Evolutionary conservation across 495 filamentous ascomycete genomes (phyloP), one percentile per base, ranked within the genome.

Genomic region (Staphylotrichum longicolle): DNA sequence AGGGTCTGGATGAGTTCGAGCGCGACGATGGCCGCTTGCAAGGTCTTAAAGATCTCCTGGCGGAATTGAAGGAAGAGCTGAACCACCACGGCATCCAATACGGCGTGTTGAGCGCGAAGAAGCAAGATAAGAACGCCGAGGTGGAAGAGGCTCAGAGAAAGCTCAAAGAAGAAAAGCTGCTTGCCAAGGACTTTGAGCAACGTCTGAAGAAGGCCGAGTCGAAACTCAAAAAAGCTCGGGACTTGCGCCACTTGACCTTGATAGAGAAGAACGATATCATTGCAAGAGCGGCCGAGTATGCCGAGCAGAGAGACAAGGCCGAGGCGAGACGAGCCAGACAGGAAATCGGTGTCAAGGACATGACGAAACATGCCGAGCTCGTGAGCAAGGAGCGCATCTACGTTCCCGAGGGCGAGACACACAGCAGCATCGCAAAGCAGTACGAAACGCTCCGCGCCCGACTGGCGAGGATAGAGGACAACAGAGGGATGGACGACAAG

Each of bases 401-500:
- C 10, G 80, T 96, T 52, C 83, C 86, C 45, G 77, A 82, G 54
- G 85, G 85, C n/a, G 85, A 91, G 70, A 94, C 88, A 0, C 53
- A 76, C 6, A 64, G 73, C 5, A 85, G 81, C 47, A 74, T 97
- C 4, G 84, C 88, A 45, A 80, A 75, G 51, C 89, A 88, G 68
- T 79, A 89, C 44, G 73, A 82, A 0, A 82, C 79, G 33, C 71
- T 96, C 32, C 65, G 77, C 5, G 74, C 76, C 33, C 84, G 88
- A 53, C 70, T 89, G 59, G 78, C 75, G 48, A 58, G 54, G 37
- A 46, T 61, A 49, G 59, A 54, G n/a, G 68, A 51, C 30, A 69
- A 66, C 50, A 61, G 66, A 20, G 91, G 93, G 35, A 90, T 85
- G 44, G 79, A 82, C 11, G 84, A 87, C 27, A 80, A 88, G 53